Evolutionary conservation across 2,329 filamentous ascomycete genomes (phyloP).

Genomic region (Sporothrix brunneoviolacea): DNA sequence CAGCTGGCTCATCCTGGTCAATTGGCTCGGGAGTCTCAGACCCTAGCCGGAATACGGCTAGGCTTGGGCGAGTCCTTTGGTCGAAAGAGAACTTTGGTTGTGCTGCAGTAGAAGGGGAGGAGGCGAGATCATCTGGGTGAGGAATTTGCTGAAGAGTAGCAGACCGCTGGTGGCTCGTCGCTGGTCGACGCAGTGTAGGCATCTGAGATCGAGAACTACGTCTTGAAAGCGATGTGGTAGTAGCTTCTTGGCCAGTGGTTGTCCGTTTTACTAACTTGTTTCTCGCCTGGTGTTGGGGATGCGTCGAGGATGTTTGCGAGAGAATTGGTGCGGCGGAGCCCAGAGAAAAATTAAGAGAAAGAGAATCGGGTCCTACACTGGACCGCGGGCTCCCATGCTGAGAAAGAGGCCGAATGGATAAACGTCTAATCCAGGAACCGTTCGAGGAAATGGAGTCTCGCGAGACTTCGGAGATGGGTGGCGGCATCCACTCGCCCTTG

Average conservation of each 20-base stretch:
- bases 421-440: slow-evolving; percentile 65
- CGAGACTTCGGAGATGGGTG: slow-evolving; percentile 36
- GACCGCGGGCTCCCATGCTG: slow-evolving; percentile 59
- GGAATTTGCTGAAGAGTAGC: slow-evolving; percentile 56
- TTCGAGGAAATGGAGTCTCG: slow-evolving; percentile 55
- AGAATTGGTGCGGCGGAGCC: slow-evolving; percentile 61
- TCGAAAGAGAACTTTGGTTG: slow-evolving; percentile 28
- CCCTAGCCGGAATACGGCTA: slow-evolving; percentile 18
- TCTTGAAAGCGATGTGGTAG: slow-evolving; percentile 35
- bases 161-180: slow-evolving; percentile 72
- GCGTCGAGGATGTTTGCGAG: slow-evolving; percentile 25
- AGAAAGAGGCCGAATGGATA: slow-evolving; percentile 60
- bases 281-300: slow-evolving; percentile 43
- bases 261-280: slow-evolving; percentile 76
- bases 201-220: slow-evolving; percentile 54
- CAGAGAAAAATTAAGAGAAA: slow-evolving; percentile 59
- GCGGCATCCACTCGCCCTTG: slow-evolving; percentile 30
- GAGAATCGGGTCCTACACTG: slow-evolving; percentile 58
- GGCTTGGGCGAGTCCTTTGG: slow-evolving; percentile 24
- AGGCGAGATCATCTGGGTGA: slow-evolving; percentile 12
- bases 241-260: slow-evolving; percentile 44
- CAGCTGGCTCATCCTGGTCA: slow-evolving; percentile 7
- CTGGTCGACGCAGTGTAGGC: slow-evolving; percentile 62
- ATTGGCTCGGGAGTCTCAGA: slow-evolving; percentile 14
- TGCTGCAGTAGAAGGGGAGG: slow-evolving; percentile 16